Evolutionary conservation across 2,329 filamentous ascomycete species (phyloP).

Genomic region (Ophiostoma australiae): DNA sequence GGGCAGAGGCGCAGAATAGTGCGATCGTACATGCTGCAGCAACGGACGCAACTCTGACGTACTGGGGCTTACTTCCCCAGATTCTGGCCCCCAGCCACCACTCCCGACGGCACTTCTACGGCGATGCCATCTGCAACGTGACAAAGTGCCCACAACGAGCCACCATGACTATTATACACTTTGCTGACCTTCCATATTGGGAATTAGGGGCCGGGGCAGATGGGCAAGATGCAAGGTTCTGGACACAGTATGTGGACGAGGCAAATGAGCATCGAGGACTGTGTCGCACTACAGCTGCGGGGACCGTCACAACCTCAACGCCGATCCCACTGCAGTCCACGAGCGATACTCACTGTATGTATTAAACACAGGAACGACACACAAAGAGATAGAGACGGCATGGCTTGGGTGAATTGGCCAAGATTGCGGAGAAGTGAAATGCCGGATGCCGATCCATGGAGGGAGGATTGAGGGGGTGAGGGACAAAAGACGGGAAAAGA

Average conservation of each 20-base stretch:
- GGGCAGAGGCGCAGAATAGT: background rate
- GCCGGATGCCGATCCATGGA: background rate
- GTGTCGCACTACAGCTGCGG: slow-evolving; percentile 3
- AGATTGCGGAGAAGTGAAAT: background rate
- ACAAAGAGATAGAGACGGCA: background rate
- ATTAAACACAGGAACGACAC: background rate
- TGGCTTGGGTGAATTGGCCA: background rate
- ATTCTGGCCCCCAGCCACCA: background rate
- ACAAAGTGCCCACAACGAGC: background rate
- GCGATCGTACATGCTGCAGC: background rate
- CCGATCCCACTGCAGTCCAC: background rate
- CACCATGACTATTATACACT: background rate
- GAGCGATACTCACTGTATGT: background rate
- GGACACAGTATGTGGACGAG: no score
- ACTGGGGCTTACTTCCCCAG: background rate
- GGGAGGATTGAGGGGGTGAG: background rate
- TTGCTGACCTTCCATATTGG: background rate
- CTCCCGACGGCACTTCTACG: background rate
- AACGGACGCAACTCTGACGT: background rate
- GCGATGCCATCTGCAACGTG: slow-evolving; percentile 3
- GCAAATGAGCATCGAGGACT: background rate
- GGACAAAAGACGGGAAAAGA: slow-evolving; percentile 5
- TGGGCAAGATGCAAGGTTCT: background rate
- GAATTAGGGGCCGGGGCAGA: background rate
- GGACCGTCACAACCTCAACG: background rate